Percentiles rank a stretch among this genome's conserved stretches.
These are phyloP conservation scores for Epichloe typhina DNA, from an alignment of 2,329 filamentous ascomycete genomes.

Conservation along the genomic window DNA sequence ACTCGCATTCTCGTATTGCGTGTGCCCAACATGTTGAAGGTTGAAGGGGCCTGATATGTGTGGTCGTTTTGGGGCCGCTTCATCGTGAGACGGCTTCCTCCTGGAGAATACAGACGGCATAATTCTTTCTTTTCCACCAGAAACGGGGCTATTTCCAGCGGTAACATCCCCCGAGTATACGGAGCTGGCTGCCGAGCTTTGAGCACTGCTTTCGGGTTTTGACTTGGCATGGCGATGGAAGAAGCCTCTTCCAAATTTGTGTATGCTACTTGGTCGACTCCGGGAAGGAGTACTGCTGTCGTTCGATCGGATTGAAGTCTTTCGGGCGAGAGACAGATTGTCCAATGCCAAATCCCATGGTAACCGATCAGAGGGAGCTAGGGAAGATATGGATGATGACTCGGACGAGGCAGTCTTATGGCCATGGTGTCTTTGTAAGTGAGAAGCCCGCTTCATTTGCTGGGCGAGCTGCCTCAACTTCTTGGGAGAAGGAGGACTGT, in stretches of 20 bases:
- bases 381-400: slow-evolving; percentile 39
- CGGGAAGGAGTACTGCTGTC: slow-evolving; percentile 37
- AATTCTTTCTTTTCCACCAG: slow-evolving; percentile 28
- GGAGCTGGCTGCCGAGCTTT: slow-evolving; percentile 34
- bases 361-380: slow-evolving; percentile 24
- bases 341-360: slow-evolving; percentile 39
- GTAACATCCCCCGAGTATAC: slow-evolving; percentile 32
- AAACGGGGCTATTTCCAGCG: slow-evolving; percentile 18
- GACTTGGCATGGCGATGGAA: slow-evolving; percentile 40
- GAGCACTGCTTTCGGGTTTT: slow-evolving; percentile 37
- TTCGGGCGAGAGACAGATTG: slow-evolving; percentile 36
- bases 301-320: slow-evolving; percentile 42
- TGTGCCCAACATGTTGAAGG: slow-evolving; percentile 52
- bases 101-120: slow-evolving; percentile 39
- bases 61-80: slow-evolving; percentile 25
- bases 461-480: slow-evolving; percentile 44
- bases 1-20: slow-evolving; percentile 34
- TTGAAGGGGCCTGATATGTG: slow-evolving; percentile 53
- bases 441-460: slow-evolving; percentile 43
- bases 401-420: slow-evolving; percentile 36
- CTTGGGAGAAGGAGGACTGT: slow-evolving; percentile 48
- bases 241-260: slow-evolving; percentile 45
- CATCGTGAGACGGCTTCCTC: slow-evolving; percentile 28
- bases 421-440: slow-evolving; percentile 18
- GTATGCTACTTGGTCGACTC: slow-evolving; percentile 45